Percentiles rank a stretch among this genome's conserved stretches.
Conservation (phyloP, 2,329 filamentous ascomycete species). For the Aspergillus flavus region DNA sequence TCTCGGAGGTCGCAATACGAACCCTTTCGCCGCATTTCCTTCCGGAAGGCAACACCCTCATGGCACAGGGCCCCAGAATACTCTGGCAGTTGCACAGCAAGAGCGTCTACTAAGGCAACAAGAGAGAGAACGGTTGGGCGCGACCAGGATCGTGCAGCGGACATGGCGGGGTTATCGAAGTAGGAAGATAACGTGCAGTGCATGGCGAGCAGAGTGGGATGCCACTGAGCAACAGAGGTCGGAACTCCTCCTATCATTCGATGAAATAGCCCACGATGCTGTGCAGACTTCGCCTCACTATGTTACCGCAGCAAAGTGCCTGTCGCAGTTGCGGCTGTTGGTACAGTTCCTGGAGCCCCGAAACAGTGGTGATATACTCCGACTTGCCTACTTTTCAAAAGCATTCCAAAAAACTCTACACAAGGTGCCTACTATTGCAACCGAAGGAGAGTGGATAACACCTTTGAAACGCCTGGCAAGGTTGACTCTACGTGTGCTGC, state of each 20-base stretch:
- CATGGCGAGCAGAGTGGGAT: constrained; percentile 67
- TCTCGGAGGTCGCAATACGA: constrained; percentile 79
- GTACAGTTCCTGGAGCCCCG: constrained; percentile 66
- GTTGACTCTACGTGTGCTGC: constrained; percentile 38
- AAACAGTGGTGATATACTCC: constrained; percentile 40
- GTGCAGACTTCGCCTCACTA: constrained; percentile 46
- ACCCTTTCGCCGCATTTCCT: constrained; percentile 71
- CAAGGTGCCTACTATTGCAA: constrained; percentile 39
- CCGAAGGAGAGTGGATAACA: constrained; percentile 45
- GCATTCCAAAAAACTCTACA: constrained; percentile 44
- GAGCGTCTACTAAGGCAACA: constrained; percentile 79
- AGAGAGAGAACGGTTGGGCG: constrained; percentile 76
- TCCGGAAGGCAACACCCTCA: constrained; percentile 59
- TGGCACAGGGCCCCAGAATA: constrained; percentile 69
- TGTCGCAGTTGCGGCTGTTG: constrained; percentile 64
- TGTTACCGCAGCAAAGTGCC: constrained; percentile 37
- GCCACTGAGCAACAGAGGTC: constrained; percentile 51
- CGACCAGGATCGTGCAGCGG: constrained; percentile 73
- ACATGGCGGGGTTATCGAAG: constrained; percentile 77
- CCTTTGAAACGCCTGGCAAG: constrained; percentile 42
- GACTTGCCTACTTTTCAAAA: constrained; percentile 49
- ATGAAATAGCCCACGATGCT: constrained; percentile 52
- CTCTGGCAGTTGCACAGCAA: constrained; percentile 82
- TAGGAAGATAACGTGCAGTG: constrained; percentile 60
- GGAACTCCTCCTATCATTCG: constrained; percentile 28